Evolutionary conservation across 768 basidiomycete genomes (phyloP).

Genomic region (Phallus indusiatus): DNA sequence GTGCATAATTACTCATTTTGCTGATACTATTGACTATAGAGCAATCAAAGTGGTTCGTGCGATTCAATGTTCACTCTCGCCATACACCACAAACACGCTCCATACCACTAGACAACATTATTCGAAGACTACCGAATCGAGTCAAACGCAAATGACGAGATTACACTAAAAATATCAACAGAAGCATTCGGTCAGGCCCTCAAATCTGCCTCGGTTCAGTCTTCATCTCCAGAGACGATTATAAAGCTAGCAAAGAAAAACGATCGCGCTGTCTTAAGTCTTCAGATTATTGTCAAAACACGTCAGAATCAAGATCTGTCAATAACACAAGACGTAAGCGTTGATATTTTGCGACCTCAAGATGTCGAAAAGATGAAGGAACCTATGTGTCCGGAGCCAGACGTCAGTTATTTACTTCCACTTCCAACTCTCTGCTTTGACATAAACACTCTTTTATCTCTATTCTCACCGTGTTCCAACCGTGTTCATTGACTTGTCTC

Average conservation of each 20-base stretch:
- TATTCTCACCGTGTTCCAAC: neutral
- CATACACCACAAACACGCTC: neutral
- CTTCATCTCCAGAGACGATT: slow-evolving; percentile 50
- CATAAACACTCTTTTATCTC: neutral
- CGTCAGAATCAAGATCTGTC: slow-evolving; percentile 54
- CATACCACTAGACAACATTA: slow-evolving; percentile 29
- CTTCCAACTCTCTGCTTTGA: neutral
- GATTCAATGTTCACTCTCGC: slow-evolving; percentile 51
- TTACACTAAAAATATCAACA: slow-evolving; percentile 60
- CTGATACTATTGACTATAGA: slow-evolving; percentile 1
- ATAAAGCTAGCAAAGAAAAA: slow-evolving; percentile 86
- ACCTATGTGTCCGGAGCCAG: slow-evolving; percentile 79
- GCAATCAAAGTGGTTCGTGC: slow-evolving; percentile 16
- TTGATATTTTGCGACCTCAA: slow-evolving; percentile 67
- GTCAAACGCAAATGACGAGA: slow-evolving; percentile 76
- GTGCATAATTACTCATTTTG: neutral
- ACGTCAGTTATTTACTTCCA: slow-evolving; percentile 41
- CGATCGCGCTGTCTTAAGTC: slow-evolving; percentile 64
- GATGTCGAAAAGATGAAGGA: slow-evolving; percentile 68
- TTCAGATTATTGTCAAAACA: slow-evolving; percentile 62
- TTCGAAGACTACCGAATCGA: slow-evolving; percentile 78
- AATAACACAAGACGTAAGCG: slow-evolving; percentile 72
- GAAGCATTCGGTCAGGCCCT: slow-evolving; percentile 71
- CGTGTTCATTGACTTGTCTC: neutral
- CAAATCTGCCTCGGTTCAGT: slow-evolving; percentile 41